Percentiles rank a stretch among this genome's conserved stretches.
These are phyloP conservation scores for Paraconiothyrium sp. DNA, from an alignment of 2,329 filamentous ascomycete genomes.

Conservation along the genomic window DNA sequence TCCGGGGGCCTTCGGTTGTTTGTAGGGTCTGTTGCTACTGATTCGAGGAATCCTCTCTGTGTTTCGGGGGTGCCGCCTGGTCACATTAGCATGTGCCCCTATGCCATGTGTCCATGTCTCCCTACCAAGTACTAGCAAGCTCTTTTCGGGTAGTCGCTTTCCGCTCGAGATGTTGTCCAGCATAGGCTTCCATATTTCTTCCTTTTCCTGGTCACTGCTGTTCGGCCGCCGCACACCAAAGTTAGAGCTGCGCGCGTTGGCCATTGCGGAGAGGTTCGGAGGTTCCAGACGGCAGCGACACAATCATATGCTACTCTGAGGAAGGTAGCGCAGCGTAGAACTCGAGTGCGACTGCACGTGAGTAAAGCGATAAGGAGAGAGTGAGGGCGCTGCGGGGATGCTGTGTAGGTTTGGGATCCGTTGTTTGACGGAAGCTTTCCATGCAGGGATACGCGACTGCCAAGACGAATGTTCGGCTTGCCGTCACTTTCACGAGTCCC, in stretches of 20 bases:
- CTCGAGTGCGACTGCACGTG: neutral
- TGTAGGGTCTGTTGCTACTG: slow-evolving; percentile 51
- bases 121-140: slow-evolving; percentile 83
- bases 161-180: slow-evolving; percentile 89
- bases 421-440: slow-evolving; percentile 37
- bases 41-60: slow-evolving; percentile 81
- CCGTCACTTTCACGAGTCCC: neutral
- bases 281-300: slow-evolving; percentile 11
- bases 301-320: neutral
- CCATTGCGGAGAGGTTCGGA: slow-evolving; percentile 42
- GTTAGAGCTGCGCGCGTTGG: slow-evolving; percentile 43
- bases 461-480: slow-evolving; percentile 43
- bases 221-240: slow-evolving; percentile 47
- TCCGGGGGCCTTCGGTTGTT: slow-evolving; percentile 62
- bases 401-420: slow-evolving; percentile 32
- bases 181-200: slow-evolving; percentile 95
- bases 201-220: slow-evolving; percentile 74
- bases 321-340: neutral
- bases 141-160: slow-evolving; percentile 91
- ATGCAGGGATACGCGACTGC: slow-evolving; percentile 39
- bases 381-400: slow-evolving; percentile 30
- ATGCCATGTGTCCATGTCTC: slow-evolving; percentile 18
- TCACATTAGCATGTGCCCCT: slow-evolving; percentile 27
- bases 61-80: slow-evolving; percentile 82
- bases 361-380: slow-evolving; percentile 21